A percentile compares a stretch with the other conserved stretches of the same genome.
phyloP scores from a whole-genome alignment of 345 rosid species.

The Euclidium syriacum region DNA sequence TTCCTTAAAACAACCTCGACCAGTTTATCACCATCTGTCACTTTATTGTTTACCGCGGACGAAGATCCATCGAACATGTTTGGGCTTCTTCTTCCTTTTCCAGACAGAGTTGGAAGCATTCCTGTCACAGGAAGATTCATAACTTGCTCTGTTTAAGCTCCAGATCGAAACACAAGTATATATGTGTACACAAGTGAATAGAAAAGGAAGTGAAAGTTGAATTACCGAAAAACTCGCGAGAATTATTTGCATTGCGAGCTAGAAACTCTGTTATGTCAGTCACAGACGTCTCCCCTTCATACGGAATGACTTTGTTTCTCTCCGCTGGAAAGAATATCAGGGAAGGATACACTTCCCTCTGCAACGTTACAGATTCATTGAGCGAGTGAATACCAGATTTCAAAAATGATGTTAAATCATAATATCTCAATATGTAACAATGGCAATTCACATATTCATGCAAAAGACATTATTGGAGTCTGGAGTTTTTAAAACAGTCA shows the following conservation, averaged over 20 bases:
- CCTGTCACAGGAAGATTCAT: conserved; percentile 36
- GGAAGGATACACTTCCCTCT: conserved; percentile 86
- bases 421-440: neutral
- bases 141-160: conserved; percentile 9
- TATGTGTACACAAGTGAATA: neutral
- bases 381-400: conserved; percentile 1
- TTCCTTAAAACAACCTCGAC: conserved; percentile 52
- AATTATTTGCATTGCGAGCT: conserved; percentile 53
- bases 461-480: no score
- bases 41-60: conserved; percentile 18
- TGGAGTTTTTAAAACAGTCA: neutral
- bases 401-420: neutral
- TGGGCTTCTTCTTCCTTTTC: conserved; percentile 34
- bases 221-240: conserved; percentile 43
- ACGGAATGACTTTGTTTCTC: conserved; percentile 46
- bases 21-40: conserved; percentile 34
- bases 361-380: conserved; percentile 27
- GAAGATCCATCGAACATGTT: conserved; percentile 25
- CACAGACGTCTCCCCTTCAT: conserved; percentile 65
- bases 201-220: conserved; percentile 23
- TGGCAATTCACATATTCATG: neutral
- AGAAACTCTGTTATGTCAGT: conserved; percentile 65
- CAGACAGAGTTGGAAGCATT: conserved; percentile 34
- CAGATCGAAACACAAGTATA: neutral
- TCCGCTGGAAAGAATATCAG: conserved; percentile 77